Evolutionary conservation across 352 stramenopile genomes (phyloP), one percentile per base, ranked within the genome.

Genomic region (Pythium myriotylum): DNA sequence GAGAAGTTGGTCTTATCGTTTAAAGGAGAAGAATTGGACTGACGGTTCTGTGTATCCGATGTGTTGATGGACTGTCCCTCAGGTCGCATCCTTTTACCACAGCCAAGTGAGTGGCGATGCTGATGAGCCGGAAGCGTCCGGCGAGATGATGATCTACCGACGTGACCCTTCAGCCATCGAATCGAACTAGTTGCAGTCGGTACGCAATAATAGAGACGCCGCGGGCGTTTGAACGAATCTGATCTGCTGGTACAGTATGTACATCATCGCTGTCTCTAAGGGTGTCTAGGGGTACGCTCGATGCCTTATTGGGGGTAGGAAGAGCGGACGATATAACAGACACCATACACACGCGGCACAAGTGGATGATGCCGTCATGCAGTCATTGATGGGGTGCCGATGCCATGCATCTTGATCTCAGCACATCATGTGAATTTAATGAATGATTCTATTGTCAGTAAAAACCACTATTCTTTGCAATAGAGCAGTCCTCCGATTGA

Each of bases 101-200:
- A 90, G 76, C 51, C 77, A 92, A 9, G 63, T 89, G 29, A 90
- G 77, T 41, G 78, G 84, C 6, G 85, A 94, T 62, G 78, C 74
- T 5, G 80, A 94, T 54, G 74, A 74, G 17, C 68, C 73, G 4
- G 81, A 90, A 27, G 65, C 77, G 37, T 72, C 83, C 19, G 73
- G 67, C 22, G 78, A 68, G 29, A 90, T 94, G 81, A 45, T 92
- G 65, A 78, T 94, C 40, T 92, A 74, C 67, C 77, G 73, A 58
- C 79, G 71, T 19, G 41, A 57, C 22, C 20, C 46, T 19, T 10
- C 12, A 19, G 45, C 37, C 32, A 46, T 19, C 13, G 50, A 41
- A 13, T 48, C 7, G 56, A 16, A 29, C 13, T 49, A 56, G 56
- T 43, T 52, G 22, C 20, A n/a, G 33, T 26, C 29, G 53, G 42